A percentile compares a stretch with the other conserved stretches of the same genome.
Conservation (phyloP, 495 filamentous ascomycete species). For the Tuber indicum region DNA sequence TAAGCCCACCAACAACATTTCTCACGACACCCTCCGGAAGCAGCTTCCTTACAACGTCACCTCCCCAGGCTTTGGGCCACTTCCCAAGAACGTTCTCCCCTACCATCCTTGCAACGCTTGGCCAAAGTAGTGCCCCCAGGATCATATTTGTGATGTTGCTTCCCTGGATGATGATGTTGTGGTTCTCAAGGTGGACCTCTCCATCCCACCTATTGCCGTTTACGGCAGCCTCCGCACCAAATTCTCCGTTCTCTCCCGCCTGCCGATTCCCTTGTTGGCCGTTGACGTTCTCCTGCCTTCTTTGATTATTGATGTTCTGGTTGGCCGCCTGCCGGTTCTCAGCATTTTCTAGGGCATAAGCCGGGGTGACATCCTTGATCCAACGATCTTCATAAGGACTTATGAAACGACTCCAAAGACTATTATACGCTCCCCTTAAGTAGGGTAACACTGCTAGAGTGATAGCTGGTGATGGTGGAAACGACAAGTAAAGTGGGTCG, state of each 20-base stretch:
- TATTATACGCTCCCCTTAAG: slow-evolving; percentile 37
- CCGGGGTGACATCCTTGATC: slow-evolving; percentile 40
- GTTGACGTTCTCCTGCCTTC: slow-evolving; percentile 27
- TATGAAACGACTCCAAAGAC: slow-evolving; percentile 39
- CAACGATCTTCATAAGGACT: slow-evolving; percentile 38
- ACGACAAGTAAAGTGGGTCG: slow-evolving; percentile 41
- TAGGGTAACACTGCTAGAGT: slow-evolving; percentile 42
- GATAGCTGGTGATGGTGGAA: slow-evolving; percentile 42
- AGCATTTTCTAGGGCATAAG: slow-evolving; percentile 31
- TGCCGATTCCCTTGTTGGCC: slow-evolving; percentile 25
- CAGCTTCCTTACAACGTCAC: slow-evolving; percentile 38
- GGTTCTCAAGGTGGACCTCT: slow-evolving; percentile 41
- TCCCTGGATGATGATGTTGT: slow-evolving; percentile 42
- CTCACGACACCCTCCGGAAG: slow-evolving; percentile 37
- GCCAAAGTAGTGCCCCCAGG: slow-evolving; percentile 40
- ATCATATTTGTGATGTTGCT: slow-evolving; percentile 42
- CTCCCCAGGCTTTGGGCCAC: slow-evolving; percentile 39
- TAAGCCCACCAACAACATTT: slow-evolving; percentile 41
- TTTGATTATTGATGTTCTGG: slow-evolving; percentile 19
- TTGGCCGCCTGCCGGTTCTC: slow-evolving; percentile 20
- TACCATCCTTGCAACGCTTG: slow-evolving; percentile 38
- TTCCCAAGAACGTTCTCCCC: slow-evolving; percentile 38
- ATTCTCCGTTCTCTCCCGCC: slow-evolving; percentile 26
- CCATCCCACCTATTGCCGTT: slow-evolving; percentile 37
- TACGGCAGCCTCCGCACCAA: slow-evolving; percentile 17